phyloP scores from a whole-genome alignment of 2,329 filamentous ascomycete genomes.

The Blumeria graminis region DNA sequence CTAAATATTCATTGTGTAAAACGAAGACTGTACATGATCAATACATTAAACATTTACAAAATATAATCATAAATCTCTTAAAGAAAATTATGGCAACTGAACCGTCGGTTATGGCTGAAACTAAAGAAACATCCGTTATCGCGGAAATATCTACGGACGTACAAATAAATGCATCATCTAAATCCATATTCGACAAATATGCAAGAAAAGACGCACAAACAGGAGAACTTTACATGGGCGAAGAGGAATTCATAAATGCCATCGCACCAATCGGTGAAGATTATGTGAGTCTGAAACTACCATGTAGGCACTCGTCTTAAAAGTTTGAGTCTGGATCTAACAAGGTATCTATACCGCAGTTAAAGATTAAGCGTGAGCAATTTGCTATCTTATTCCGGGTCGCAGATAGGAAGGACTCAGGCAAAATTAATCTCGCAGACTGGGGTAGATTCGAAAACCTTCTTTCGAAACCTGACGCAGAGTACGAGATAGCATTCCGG shows the following conservation, averaged over 20 bases:
- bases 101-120: constrained; percentile 25
- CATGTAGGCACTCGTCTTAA: constrained; percentile 6
- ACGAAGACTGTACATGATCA: too few species aligned
- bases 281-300: constrained; percentile 41
- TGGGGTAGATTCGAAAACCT: constrained; percentile 91
- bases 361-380: constrained; percentile 93
- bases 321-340: constrained; percentile 6
- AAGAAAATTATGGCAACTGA: constrained; percentile 11
- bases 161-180: constrained; percentile 50
- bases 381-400: constrained; percentile 84
- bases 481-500: constrained; percentile 96
- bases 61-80: too few species aligned
- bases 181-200: constrained; percentile 50
- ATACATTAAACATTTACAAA: too few species aligned
- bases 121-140: constrained; percentile 38
- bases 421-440: constrained; percentile 56
- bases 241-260: constrained; percentile 74
- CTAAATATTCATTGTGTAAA: too few species aligned
- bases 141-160: constrained; percentile 20
- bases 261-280: constrained; percentile 72
- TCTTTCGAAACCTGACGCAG: constrained; percentile 78
- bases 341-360: constrained; percentile 26
- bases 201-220: constrained; percentile 50
- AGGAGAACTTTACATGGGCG: constrained; percentile 58
- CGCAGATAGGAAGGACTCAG: constrained; percentile 54